Evolutionary conservation across 768 basidiomycete species (phyloP).

Genomic region (Amanita thiersii): DNA sequence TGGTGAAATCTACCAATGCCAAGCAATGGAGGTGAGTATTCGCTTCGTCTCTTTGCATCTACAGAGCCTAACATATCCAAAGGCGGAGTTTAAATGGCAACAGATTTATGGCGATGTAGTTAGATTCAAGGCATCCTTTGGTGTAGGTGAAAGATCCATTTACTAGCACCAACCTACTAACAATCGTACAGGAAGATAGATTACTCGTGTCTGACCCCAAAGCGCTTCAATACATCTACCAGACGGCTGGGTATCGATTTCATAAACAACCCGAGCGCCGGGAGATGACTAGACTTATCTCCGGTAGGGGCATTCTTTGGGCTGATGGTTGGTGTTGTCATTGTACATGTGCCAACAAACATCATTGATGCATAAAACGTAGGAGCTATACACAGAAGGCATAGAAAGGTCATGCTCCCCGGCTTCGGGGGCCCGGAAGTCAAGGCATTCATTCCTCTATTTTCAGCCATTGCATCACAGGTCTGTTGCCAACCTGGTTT

Average conservation of each 20-base stretch:
- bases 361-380: not conserved
- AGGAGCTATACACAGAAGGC: conserved; percentile 36
- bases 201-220: conserved; percentile 42
- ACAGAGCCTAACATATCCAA: conserved; percentile 9
- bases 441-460: conserved; percentile 31
- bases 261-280: conserved; percentile 29
- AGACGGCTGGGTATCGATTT: conserved; percentile 34
- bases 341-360: not conserved
- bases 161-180: not conserved
- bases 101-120: conserved; percentile 32
- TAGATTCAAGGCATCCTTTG: conserved; percentile 27
- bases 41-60: conserved; percentile 7
- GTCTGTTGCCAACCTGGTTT: not conserved
- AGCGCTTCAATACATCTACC: conserved; percentile 36
- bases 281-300: conserved; percentile 24
- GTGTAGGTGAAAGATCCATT: conserved; percentile 17
- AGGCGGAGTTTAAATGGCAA: conserved; percentile 39
- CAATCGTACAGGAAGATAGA: conserved; percentile 27
- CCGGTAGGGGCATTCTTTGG: conserved; percentile 29
- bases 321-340: conserved; percentile 26
- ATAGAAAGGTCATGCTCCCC: conserved; percentile 36
- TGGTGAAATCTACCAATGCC: conserved; percentile 21
- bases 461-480: conserved; percentile 16
- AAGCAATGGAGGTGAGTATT: conserved; percentile 24
- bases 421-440: conserved; percentile 39